Evolutionary conservation across 1,284 basidiomycete species (phyloP).

Genomic region (Gastroboletus turbinatus): DNA sequence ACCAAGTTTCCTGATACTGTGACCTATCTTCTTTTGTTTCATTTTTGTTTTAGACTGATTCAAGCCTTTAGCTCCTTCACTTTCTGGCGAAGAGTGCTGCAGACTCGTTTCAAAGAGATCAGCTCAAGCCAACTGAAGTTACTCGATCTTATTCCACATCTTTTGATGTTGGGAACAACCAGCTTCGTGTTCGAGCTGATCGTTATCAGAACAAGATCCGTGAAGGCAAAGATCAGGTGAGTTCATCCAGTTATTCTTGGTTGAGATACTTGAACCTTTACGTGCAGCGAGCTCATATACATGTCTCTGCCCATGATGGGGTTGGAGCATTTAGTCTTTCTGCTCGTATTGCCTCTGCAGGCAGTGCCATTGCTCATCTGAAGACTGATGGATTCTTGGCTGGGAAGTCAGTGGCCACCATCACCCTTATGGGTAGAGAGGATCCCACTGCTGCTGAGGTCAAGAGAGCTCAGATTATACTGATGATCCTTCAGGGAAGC

Average conservation of each 20-base stretch:
- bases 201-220: conserved; percentile 46
- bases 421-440: conserved; percentile 50
- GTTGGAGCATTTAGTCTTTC: conserved; percentile 21
- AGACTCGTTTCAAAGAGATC: conserved; percentile 49
- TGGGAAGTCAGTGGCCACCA: conserved; percentile 32
- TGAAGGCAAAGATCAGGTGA: conserved; percentile 24
- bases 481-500: conserved; percentile 51
- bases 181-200: conserved; percentile 34
- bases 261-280: neutral
- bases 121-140: conserved; percentile 43
- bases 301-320: conserved; percentile 13
- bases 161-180: conserved; percentile 22
- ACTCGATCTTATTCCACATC: conserved; percentile 39
- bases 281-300: conserved; percentile 16
- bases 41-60: neutral
- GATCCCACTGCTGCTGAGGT: conserved; percentile 53
- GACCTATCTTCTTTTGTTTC: neutral
- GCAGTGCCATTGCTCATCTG: conserved; percentile 10
- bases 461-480: conserved; percentile 43
- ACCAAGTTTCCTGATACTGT: conserved; percentile 39
- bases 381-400: conserved; percentile 17
- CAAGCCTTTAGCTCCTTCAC: conserved; percentile 31
- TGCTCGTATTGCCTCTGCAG: conserved; percentile 9
- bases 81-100: conserved; percentile 49
- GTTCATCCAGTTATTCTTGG: conserved; percentile 15